Percentiles rank a stretch among this genome's conserved stretches.
Evolutionary conservation across 1,139 yeast genomes (phyloP).

Genomic region (Insectozyma bohioensis): DNA sequence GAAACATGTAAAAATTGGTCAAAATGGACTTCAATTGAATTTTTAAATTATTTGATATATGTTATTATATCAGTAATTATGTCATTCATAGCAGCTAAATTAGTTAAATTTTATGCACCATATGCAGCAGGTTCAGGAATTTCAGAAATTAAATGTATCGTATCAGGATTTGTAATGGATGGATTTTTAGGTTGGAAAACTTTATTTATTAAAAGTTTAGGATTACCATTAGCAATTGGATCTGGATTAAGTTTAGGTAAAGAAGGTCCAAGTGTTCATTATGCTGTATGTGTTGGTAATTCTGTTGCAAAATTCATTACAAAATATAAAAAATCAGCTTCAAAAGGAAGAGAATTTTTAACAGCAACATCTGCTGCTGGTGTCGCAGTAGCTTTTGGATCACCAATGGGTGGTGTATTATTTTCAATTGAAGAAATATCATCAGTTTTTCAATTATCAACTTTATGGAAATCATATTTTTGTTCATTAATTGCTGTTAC

Average conservation of each 20-base stretch:
- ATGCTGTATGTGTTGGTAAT: slow-evolving; percentile 80
- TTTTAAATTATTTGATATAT: slow-evolving; percentile 58
- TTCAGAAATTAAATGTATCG: slow-evolving; percentile 92
- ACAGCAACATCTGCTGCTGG: slow-evolving; percentile 70
- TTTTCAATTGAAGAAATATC: slow-evolving; percentile 77
- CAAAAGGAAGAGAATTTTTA: slow-evolving; percentile 54
- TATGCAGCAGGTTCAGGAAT: slow-evolving; percentile 97
- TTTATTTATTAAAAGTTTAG: slow-evolving; percentile 69
- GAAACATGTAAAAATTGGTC: slow-evolving; percentile 54
- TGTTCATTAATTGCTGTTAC: slow-evolving; percentile 89
- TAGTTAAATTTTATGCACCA: slow-evolving; percentile 77
- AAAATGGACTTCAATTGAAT: slow-evolving; percentile 46
- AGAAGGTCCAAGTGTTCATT: slow-evolving; percentile 86
- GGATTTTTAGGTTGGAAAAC: slow-evolving; percentile 80
- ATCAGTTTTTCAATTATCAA: slow-evolving; percentile 66
- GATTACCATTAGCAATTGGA: slow-evolving; percentile 83
- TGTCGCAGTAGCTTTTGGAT: slow-evolving; percentile 72
- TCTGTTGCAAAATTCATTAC: slow-evolving; percentile 56
- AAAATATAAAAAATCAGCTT: slow-evolving; percentile 45
- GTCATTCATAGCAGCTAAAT: slow-evolving; percentile 61
- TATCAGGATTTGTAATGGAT: slow-evolving; percentile 82
- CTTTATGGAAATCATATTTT: slow-evolving; percentile 90
- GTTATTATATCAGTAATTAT: slow-evolving; percentile 59
- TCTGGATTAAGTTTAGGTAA: slow-evolving; percentile 81
- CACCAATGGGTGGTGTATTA: slow-evolving; percentile 73